Percentiles rank a stretch among this genome's conserved stretches.
Evolutionary conservation across 1,284 basidiomycete genomes (phyloP).

Genomic region (Exobasidium rhododendri): DNA sequence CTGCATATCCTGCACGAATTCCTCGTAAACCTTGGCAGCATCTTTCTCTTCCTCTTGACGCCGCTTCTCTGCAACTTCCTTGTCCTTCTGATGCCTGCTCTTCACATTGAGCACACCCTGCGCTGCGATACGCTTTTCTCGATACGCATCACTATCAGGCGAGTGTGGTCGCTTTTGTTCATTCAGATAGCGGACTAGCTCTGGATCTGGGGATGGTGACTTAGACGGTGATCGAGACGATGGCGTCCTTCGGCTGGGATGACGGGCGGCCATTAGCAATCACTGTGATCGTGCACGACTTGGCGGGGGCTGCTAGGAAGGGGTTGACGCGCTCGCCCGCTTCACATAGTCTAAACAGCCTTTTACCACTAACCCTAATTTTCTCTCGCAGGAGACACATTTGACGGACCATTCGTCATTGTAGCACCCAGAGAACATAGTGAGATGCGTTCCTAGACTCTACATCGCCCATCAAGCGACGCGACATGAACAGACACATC

Average conservation of each 20-base stretch:
- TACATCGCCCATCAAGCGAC: too few species aligned
- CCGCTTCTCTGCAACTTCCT: slow-evolving; percentile 39
- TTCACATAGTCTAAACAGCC: too few species aligned
- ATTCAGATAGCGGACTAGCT: slow-evolving; percentile 5
- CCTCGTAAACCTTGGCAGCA: slow-evolving; percentile 37
- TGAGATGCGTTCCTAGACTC: too few species aligned
- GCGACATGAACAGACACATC: too few species aligned
- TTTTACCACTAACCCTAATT: too few species aligned
- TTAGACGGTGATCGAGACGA: neutral
- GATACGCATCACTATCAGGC: neutral
- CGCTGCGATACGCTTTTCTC: slow-evolving; percentile 7
- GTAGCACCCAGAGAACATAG: too few species aligned
- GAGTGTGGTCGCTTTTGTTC: slow-evolving; percentile 2
- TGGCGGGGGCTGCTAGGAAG: too few species aligned
- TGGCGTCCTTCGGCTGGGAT: neutral
- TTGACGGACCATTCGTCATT: too few species aligned
- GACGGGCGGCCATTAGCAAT: too few species aligned
- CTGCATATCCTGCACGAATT: slow-evolving; percentile 40
- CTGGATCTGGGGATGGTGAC: slow-evolving; percentile 12
- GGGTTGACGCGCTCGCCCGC: too few species aligned
- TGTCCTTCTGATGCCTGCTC: slow-evolving; percentile 34
- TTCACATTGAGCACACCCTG: slow-evolving; percentile 18
- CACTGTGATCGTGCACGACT: too few species aligned
- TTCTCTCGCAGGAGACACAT: too few species aligned
- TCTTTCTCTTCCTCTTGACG: slow-evolving; percentile 33